Evolutionary conservation across 768 basidiomycete genomes (phyloP).

Genomic region (Rhodotorula paludigena): DNA sequence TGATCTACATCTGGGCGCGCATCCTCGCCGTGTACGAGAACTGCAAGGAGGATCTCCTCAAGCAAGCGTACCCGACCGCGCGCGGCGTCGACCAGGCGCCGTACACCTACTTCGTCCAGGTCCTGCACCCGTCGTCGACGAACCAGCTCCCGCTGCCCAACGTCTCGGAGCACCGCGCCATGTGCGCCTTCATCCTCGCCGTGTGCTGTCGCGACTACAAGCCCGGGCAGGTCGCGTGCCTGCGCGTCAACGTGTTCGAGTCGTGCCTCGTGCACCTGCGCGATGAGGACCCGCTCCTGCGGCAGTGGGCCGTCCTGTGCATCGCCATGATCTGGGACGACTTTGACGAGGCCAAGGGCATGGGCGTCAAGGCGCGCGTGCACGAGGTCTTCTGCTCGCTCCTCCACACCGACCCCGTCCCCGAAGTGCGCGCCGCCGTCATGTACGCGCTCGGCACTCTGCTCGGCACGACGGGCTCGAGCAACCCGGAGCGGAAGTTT

Average conservation of each 20-base stretch:
- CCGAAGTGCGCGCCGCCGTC: constrained; percentile 86
- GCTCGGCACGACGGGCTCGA: constrained; percentile 78
- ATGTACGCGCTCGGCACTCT: constrained; percentile 89
- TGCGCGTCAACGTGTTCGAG: constrained; percentile 72
- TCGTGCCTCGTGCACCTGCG: constrained; percentile 77
- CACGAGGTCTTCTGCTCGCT: constrained; percentile 76
- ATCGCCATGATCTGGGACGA: constrained; percentile 92
- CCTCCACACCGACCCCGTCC: constrained; percentile 71
- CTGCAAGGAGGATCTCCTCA: constrained; percentile 83
- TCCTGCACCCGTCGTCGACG: constrained; percentile 55
- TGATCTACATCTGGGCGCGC: constrained; percentile 98
- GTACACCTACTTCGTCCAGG: constrained; percentile 74
- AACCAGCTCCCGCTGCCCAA: constrained; percentile 63
- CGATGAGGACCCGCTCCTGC: constrained; percentile 82
- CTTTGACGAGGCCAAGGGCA: constrained; percentile 81
- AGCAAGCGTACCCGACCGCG: constrained; percentile 53
- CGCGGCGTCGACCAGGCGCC: constrained; percentile 41
- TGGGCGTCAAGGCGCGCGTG: constrained; percentile 63
- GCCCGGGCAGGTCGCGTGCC: constrained; percentile 80
- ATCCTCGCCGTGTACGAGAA: constrained; percentile 93
- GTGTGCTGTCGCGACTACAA: constrained; percentile 83
- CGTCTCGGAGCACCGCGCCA: constrained; percentile 88
- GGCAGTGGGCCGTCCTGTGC: constrained; percentile 90
- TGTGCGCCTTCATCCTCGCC: constrained; percentile 94
- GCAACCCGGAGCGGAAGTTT: constrained; percentile 56